Conservation (phyloP, 805 yeast genomes). For the Yamadazyma phyllophila region DNA sequence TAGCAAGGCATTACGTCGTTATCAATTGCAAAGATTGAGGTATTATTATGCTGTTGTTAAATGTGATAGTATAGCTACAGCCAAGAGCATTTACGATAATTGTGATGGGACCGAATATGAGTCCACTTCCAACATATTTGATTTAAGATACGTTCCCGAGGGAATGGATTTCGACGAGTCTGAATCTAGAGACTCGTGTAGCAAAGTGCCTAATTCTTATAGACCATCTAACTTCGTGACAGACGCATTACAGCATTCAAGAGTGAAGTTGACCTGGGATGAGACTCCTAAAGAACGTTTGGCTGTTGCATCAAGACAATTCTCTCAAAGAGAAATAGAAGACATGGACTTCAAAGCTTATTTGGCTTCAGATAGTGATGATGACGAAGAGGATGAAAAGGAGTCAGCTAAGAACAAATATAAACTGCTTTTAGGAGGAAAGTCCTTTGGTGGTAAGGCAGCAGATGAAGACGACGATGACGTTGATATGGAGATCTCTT, state of each 20-base stretch:
- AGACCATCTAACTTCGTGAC: slow-evolving; percentile 83
- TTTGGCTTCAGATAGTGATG: slow-evolving; percentile 56
- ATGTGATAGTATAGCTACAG: slow-evolving; percentile 73
- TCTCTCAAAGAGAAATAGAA: slow-evolving; percentile 83
- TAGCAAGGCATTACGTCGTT: slow-evolving; percentile 76
- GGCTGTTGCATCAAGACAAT: slow-evolving; percentile 72
- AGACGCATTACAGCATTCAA: slow-evolving; percentile 94
- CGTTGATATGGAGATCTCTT: slow-evolving; percentile 92
- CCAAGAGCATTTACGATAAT: slow-evolving; percentile 72
- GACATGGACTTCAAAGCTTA: slow-evolving; percentile 93
- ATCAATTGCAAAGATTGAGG: slow-evolving; percentile 88
- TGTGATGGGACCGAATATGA: slow-evolving; percentile 97
- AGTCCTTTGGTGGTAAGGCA: slow-evolving; percentile 30
- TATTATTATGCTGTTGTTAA: slow-evolving; percentile 89
- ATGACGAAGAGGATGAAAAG: slow-evolving; percentile 20
- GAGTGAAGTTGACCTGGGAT: slow-evolving; percentile 96
- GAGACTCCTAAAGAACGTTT: slow-evolving; percentile 92
- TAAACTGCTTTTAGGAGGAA: slow-evolving; percentile 52
- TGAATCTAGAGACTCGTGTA: slow-evolving; percentile 71
- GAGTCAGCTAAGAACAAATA: slow-evolving; percentile 53
- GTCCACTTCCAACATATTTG: slow-evolving; percentile 92
- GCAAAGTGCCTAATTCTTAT: slow-evolving; percentile 70
- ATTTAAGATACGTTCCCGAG: slow-evolving; percentile 88
- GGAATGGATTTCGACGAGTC: slow-evolving; percentile 81
- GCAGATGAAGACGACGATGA: slow-evolving; percentile 49